Base-by-base conservation (phyloP, 345 rosid genomes). In the Citrus hindsii region DNA sequence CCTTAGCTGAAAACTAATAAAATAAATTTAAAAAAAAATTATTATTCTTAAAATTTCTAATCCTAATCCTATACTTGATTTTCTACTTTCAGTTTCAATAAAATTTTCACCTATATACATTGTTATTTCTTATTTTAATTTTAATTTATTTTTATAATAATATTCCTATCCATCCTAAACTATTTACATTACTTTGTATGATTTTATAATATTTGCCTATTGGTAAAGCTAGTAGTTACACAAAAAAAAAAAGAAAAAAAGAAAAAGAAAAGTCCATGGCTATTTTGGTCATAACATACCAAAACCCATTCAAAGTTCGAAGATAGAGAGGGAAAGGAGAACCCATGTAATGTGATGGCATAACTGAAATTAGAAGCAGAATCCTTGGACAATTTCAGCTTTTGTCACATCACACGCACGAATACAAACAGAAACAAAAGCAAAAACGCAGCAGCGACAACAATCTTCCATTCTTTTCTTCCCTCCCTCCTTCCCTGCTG, bases 371-470 rank as follows among this genome's bases (percentile, higher is more conserved):
- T 53, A 22, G 24, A 1, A 7, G 28, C 42, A 30, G 73, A 79
- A 72, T 67, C 59, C 19, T 1, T 73, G 76, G 59, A 71, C 58
- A 72, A 35, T 62, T 77, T 74, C 76, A 18, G 37, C 16, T 69
- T 69, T 27, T 13, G 37, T 46, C 51, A 13, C 18, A 46, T 46
- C 51, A 12, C 51, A 12, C 4, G 51, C 51, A 12, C 4, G 51
- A 46, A 3, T 67, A 37, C 46, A 56, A 14, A 28, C 6, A 59
- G 25, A 48, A 51, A 74, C 35, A 65, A 53, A 48, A 19, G 59
- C 64, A 59, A 72, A 58, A 58, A 9, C 16, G 38, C 38, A 30
- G 27, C 19, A 0, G 22, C 0, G 10, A 46, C 73, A 46, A 37
- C 19, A 38, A 70, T 42, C 77, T 40, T 78, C 48, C 35, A 72